Base-by-base conservation (phyloP, 768 basidiomycete species). In the Rossbeevera mucosa region DNA sequence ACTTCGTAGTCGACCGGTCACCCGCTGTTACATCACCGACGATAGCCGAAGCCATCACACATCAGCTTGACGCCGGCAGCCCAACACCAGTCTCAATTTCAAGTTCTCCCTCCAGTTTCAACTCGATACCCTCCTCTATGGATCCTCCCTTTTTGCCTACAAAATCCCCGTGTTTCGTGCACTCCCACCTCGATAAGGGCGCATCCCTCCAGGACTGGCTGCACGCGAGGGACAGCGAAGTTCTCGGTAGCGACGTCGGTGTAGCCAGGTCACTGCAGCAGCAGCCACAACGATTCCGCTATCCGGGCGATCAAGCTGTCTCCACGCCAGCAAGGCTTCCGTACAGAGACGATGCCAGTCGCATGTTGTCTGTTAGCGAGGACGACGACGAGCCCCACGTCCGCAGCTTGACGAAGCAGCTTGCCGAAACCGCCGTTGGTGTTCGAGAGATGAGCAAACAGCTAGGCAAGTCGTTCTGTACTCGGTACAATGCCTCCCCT, bases 381-480 rank as follows among this genome's bases (percentile, higher is more conserved):
- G 85, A 83, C 26, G 84, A 86, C 21, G 83, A 86, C 25, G 85
- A 89, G 21, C 85, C 84, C 42, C 83, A 81, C 55, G 80, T 79
- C 1, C 80, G 81, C 40, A 94, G 86, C 65, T 71, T 98, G 62
- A 98, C 96, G 6, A 86, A 81, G 65, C 91, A 94, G 60, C 78
- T 99, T 13, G 96, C 95, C 7, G 95, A 95, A 73, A 99, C 96
- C 18, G 96, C 96, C 16, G 91, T 93, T 12, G 89, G 93, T 33
- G 96, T 99, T 11, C 80, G 96, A 44, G 96, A 99, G 72, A 94
- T 97, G 93, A 95, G 93, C 81, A 95, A 95, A 70, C 91, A 95
- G 69, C 85, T 99, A 16, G 96, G 95, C 92, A 60, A 64, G 79
- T 73, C 25, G 30, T 56, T 44, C 40, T 48, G 31, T 49, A 45